These are phyloP conservation scores for Ustilago nuda DNA, from an alignment of 1,284 basidiomycete species.

Conservation along the genomic window DNA sequence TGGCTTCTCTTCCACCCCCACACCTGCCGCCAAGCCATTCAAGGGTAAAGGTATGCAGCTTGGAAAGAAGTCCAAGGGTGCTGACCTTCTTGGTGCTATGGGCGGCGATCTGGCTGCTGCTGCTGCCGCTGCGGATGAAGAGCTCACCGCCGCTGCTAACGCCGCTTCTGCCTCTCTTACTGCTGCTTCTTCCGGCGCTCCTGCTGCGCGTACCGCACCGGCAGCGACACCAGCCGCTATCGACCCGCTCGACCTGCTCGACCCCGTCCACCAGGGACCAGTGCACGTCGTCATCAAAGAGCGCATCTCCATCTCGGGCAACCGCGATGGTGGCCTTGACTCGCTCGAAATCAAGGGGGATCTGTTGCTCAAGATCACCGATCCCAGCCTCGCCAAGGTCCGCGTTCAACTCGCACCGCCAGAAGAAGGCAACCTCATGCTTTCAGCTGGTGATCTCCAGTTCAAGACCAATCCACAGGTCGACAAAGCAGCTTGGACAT, in stretches of 20 bases:
- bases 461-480: conserved; percentile 98
- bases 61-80: conserved; percentile 90
- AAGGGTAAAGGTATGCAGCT: conserved; percentile 97
- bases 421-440: conserved; percentile 73
- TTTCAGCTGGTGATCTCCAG: conserved; percentile 77
- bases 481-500: conserved; percentile 81
- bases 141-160: conserved; percentile 70
- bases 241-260: conserved; percentile 72
- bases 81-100: conserved; percentile 86
- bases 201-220: conserved; percentile 60
- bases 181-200: conserved; percentile 25
- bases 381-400: conserved; percentile 81
- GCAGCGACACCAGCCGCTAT: conserved; percentile 71
- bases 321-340: conserved; percentile 90
- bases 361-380: conserved; percentile 87
- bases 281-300: conserved; percentile 89
- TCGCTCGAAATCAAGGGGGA: conserved; percentile 92
- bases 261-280: conserved; percentile 82
- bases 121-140: conserved; percentile 70
- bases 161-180: conserved; percentile 66
- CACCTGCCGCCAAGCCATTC: conserved; percentile 77
- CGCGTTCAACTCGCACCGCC: conserved; percentile 77
- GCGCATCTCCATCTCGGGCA: conserved; percentile 80
- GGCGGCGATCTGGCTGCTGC: conserved; percentile 71
- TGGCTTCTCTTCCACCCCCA: conserved; percentile 46